These are phyloP conservation scores for Anaeromyces robustus DNA, from an alignment of 192 early-diverging fungal species.

Conservation along the genomic window DNA sequence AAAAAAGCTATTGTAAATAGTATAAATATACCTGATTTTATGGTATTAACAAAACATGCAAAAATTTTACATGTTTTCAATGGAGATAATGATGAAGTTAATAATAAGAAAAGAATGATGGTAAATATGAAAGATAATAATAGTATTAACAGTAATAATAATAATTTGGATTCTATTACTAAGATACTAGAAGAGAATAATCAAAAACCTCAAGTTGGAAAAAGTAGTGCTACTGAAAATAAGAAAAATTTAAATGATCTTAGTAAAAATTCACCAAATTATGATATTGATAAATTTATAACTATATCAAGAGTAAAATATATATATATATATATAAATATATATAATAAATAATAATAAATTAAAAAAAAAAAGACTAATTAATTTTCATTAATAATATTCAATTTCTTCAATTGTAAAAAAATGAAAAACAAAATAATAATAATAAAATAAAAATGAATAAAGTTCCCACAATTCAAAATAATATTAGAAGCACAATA, in stretches of 20 bases:
- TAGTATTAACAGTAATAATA: neutral
- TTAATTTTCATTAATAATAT: too few relatives aligned
- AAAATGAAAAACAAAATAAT: too few relatives aligned
- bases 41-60: neutral
- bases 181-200: neutral
- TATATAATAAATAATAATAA: too few relatives aligned
- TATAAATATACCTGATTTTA: neutral
- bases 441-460: too few relatives aligned
- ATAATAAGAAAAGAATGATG: neutral
- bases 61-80: neutral
- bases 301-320: neutral
- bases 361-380: too few relatives aligned
- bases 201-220: neutral
- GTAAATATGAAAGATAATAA: neutral
- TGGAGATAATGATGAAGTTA: neutral
- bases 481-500: neutral
- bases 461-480: neutral
- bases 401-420: too few relatives aligned
- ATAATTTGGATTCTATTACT: too few relatives aligned
- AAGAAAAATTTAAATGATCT: neutral
- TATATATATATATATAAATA: too few relatives aligned
- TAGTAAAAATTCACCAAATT: neutral
- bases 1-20: neutral
- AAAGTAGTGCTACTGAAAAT: neutral
- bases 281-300: neutral